Evolutionary conservation across 176 grass and related monocot species (phyloP).

Genomic region (Pontederia paniculata): DNA sequence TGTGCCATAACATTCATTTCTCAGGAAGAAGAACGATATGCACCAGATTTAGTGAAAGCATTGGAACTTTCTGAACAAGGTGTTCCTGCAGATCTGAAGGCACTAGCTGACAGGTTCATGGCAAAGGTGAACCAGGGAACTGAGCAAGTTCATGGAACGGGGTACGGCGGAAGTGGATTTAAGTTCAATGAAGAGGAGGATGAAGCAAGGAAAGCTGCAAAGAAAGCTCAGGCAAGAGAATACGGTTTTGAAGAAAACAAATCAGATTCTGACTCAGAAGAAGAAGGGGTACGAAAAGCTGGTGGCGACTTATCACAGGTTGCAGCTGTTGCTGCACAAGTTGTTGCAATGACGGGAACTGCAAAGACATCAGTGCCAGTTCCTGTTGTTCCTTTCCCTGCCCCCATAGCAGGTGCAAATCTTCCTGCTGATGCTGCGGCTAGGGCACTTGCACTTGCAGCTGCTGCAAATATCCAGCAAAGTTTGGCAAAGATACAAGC

Average conservation of each 20-base stretch:
- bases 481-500: constrained; percentile 91
- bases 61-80: constrained; percentile 81
- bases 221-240: constrained; percentile 88
- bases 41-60: constrained; percentile 86
- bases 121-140: constrained; percentile 87
- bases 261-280: constrained; percentile 91
- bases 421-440: constrained; percentile 62
- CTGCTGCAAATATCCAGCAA: constrained; percentile 71
- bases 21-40: constrained; percentile 82
- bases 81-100: constrained; percentile 77
- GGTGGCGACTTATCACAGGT: constrained; percentile 54
- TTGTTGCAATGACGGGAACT: constrained; percentile 41
- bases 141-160: constrained; percentile 76
- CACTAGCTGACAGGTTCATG: constrained; percentile 76
- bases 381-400: constrained; percentile 23
- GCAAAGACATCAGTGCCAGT: constrained; percentile 43
- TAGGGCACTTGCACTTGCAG: constrained; percentile 59
- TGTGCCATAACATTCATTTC: constrained; percentile 88
- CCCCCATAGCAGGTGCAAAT: background rate
- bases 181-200: constrained; percentile 98
- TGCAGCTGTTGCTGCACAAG: constrained; percentile 52
- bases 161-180: constrained; percentile 92
- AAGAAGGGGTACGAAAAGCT: constrained; percentile 65
- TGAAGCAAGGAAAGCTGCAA: constrained; percentile 71
- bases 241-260: constrained; percentile 92